Conservation (phyloP, 2,329 filamentous ascomycete species). For the Ceratocystis eucalypticola region DNA sequence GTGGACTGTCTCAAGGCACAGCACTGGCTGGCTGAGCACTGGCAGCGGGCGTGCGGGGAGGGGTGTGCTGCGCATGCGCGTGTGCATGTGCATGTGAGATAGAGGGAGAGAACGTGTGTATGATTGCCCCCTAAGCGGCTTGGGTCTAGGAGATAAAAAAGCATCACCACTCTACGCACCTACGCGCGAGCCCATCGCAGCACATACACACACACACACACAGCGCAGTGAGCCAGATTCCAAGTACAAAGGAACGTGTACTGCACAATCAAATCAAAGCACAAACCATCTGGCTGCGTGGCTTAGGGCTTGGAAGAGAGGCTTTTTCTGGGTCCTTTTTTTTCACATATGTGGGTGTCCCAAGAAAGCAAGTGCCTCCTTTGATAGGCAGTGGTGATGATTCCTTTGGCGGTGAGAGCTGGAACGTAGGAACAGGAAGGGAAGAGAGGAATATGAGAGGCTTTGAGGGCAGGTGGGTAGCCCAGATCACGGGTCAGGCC, state of each 20-base stretch:
- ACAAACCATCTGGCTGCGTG: background rate
- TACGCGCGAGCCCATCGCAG: background rate
- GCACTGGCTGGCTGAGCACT: background rate
- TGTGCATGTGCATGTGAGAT: background rate
- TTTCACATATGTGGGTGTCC: background rate
- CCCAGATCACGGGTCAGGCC: background rate
- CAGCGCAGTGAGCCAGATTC: background rate
- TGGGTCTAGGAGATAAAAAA: background rate
- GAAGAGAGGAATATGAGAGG: background rate
- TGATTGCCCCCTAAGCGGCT: background rate
- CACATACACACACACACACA: background rate
- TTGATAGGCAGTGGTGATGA: background rate
- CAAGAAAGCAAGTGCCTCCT: slow-evolving; percentile 2
- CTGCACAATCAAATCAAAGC: slow-evolving; percentile 1
- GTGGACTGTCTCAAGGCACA: background rate
- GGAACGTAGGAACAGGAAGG: background rate
- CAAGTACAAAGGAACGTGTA: background rate
- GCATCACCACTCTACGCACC: background rate
- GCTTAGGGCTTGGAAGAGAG: slow-evolving; percentile 3
- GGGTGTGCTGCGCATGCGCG: background rate
- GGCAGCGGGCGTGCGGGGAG: background rate
- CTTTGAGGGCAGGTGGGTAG: background rate
- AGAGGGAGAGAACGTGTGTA: background rate
- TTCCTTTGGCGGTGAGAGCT: background rate
- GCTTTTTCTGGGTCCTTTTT: background rate